Percentiles rank a stretch among this genome's conserved stretches.
These are phyloP conservation scores for Blumeria hordei DNA, from an alignment of 2,329 filamentous ascomycete genomes.

Conservation along the genomic window DNA sequence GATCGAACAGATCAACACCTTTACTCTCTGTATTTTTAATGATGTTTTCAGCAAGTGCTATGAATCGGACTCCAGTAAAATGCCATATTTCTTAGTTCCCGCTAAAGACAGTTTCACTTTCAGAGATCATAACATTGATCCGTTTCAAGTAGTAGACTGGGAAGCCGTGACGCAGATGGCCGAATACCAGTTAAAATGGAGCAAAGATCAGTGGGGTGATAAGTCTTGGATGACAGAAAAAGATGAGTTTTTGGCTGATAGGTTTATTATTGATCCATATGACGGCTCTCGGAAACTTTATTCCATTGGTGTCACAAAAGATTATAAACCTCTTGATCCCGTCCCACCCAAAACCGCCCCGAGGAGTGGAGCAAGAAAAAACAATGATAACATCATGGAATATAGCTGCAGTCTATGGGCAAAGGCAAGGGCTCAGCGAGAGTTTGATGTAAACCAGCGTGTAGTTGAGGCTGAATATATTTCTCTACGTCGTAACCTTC, in stretches of 20 bases:
- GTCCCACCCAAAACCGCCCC: conserved; percentile 32
- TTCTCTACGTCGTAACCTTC: conserved; percentile 55
- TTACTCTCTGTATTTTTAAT: conserved; percentile 52
- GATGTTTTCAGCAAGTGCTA: conserved; percentile 84
- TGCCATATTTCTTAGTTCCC: conserved; percentile 73
- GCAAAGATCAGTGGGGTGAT: conserved; percentile 16
- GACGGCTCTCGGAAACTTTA: conserved; percentile 41
- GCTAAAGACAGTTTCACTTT: conserved; percentile 8
- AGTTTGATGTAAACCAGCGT: conserved; percentile 46
- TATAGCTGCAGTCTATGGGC: conserved; percentile 60
- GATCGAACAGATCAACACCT: conserved; percentile 35
- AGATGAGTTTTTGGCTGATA: conserved; percentile 26
- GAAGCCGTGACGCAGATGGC: conserved; percentile 21
- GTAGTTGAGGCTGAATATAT: conserved; percentile 57
- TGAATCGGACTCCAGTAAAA: conserved; percentile 31
- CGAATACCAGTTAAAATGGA: conserved; percentile 15
- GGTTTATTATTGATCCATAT: conserved; percentile 30
- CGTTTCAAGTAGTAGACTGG: conserved; percentile 33
- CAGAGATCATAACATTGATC: conserved; percentile 2
- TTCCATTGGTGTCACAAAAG: conserved; percentile 25
- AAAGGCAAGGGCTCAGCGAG: conserved; percentile 26
- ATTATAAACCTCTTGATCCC: conserved; percentile 37
- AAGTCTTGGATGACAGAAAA: conserved; percentile 14
- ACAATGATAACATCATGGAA: conserved; percentile 43
- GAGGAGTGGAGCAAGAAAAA: conserved; percentile 20